Percentiles rank a stretch among this genome's conserved stretches.
Evolutionary conservation across 1,284 basidiomycete genomes (phyloP).

Genomic region (Mycosarcoma maydis): DNA sequence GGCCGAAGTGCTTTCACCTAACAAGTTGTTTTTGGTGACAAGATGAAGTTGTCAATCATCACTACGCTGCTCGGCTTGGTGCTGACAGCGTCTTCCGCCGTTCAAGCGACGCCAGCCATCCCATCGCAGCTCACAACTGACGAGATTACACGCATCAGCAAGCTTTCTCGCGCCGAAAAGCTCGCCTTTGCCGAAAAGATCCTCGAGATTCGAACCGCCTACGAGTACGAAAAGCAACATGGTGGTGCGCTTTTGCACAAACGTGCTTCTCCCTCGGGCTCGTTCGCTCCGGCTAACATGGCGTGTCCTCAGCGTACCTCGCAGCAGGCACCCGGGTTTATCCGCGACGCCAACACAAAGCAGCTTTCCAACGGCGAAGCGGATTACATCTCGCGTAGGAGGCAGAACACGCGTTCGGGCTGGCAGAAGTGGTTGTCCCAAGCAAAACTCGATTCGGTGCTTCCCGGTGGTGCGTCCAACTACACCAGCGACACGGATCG

Average conservation of each 20-base stretch:
- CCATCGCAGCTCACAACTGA: conserved; percentile 16
- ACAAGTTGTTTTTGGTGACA: too few relatives aligned
- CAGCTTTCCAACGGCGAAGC: conserved; percentile 43
- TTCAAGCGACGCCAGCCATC: conserved; percentile 25
- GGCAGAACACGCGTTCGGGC: conserved; percentile 11
- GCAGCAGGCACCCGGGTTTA: conserved; percentile 45
- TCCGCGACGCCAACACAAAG: conserved; percentile 51
- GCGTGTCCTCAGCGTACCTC: conserved; percentile 49
- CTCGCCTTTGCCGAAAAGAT: conserved; percentile 24
- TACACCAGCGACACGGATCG: conserved; percentile 44
- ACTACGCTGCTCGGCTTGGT: conserved; percentile 9
- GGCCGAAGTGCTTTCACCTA: too few relatives aligned
- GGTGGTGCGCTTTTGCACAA: conserved; percentile 11
- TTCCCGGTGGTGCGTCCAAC: conserved; percentile 54
- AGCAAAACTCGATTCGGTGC: conserved; percentile 32
- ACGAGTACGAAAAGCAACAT: conserved; percentile 20
- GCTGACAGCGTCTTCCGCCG: conserved; percentile 1
- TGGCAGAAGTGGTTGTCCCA: conserved; percentile 58
- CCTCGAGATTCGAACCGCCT: conserved; percentile 35
- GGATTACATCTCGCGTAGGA: conserved; percentile 51
- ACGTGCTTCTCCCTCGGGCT: conserved; percentile 46
- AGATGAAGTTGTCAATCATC: conserved; percentile 23
- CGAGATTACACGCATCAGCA: conserved; percentile 32
- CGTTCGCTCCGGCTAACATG: conserved; percentile 52
- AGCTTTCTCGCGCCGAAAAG: conserved; percentile 16